Evolutionary conservation across 1,284 basidiomycete genomes (phyloP), one percentile per base, ranked within the genome.

Genomic region (Leccinum ponderosum): DNA sequence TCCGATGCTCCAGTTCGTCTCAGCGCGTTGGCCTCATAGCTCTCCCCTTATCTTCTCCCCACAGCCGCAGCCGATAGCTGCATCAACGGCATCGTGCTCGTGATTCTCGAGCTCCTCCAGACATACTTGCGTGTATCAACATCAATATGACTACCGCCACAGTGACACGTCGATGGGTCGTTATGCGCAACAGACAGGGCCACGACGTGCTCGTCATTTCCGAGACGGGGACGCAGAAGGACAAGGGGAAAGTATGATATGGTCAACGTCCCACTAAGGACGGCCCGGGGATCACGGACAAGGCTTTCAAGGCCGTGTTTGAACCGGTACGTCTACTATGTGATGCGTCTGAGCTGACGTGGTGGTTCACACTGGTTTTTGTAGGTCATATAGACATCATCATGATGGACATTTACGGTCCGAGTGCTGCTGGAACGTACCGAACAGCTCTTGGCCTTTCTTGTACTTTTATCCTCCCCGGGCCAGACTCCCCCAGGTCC

Each of bases 131-230:
- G 97, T 59, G 96, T 99, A 2, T 99, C 25, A 25, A 99, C 76
- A 93, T 99, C 73, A 97, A 99, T 76, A 97, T 99, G 97, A 99
- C 76, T 95, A 95, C 60, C 97, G 98, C 75, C 97, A 99, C 70
- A 97, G 97, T 6, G 97, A 99, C 72, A 97, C 17, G 97, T 99
- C 37, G 97, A 99, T 71, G 97, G 99, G 74, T 97, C 97, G 1
- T 99, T 99, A 80, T 98, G 98, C 76, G 95, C 94, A 25, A 98
- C 95, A 3, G 93, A 99, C 74, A 83, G 97, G 56, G 97, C 98
- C 67, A 95, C 98, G 90, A 98, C 97, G 3, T 89, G 89, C 73
- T 91, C 91, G 48, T 97, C 97, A 99, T 76, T 99, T 99, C 97
- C 1, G 97, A 95, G 1, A 97, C 95, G 0, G 94, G 94, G 2